These are phyloP conservation scores for Alternaria metachromatica DNA, from an alignment of 2,329 filamentous ascomycete genomes.

Conservation along the genomic window DNA sequence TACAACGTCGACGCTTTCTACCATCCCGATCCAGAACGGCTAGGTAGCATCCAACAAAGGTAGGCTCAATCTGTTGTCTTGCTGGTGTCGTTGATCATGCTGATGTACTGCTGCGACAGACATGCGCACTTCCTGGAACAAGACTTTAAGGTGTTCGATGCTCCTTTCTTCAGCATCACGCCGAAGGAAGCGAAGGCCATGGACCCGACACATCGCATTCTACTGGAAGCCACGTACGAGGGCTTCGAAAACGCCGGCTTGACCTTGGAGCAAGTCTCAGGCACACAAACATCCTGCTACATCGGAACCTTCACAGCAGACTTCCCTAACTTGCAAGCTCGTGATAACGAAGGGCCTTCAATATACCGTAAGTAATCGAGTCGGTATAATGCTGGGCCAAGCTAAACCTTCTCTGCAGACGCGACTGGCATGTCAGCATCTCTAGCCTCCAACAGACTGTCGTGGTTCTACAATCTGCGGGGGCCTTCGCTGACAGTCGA, in stretches of 20 bases:
- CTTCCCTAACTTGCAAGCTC: slow-evolving; percentile 11
- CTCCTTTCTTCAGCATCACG: slow-evolving; percentile 35
- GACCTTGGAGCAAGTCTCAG: slow-evolving; percentile 12
- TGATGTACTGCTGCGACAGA: not conserved
- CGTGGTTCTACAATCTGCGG: slow-evolving; percentile 20
- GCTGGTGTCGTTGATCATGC: not conserved
- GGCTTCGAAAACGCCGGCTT: slow-evolving; percentile 47
- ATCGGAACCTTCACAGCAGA: slow-evolving; percentile 23
- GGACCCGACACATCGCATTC: slow-evolving; percentile 36
- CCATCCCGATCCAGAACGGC: slow-evolving; percentile 9
- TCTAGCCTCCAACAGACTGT: slow-evolving; percentile 20
- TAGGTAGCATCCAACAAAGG: slow-evolving; percentile 17
- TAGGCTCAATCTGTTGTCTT: not conserved
- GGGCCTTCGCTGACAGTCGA: slow-evolving; percentile 27
- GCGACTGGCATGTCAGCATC: slow-evolving; percentile 7
- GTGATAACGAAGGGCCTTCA: slow-evolving; percentile 8
- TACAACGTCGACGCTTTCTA: slow-evolving; percentile 27
- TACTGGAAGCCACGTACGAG: slow-evolving; percentile 40
- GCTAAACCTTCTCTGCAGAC: not conserved
- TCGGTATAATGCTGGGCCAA: not conserved
- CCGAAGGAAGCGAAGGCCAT: slow-evolving; percentile 28
- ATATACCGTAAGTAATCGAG: not conserved
- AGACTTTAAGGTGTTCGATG: slow-evolving; percentile 46
- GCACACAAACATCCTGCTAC: slow-evolving; percentile 27
- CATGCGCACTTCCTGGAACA: slow-evolving; percentile 23